Evolutionary conservation across 169 alveolate species (phyloP), one percentile per base, ranked within the genome.

Genomic region (Plasmodium sp.): DNA sequence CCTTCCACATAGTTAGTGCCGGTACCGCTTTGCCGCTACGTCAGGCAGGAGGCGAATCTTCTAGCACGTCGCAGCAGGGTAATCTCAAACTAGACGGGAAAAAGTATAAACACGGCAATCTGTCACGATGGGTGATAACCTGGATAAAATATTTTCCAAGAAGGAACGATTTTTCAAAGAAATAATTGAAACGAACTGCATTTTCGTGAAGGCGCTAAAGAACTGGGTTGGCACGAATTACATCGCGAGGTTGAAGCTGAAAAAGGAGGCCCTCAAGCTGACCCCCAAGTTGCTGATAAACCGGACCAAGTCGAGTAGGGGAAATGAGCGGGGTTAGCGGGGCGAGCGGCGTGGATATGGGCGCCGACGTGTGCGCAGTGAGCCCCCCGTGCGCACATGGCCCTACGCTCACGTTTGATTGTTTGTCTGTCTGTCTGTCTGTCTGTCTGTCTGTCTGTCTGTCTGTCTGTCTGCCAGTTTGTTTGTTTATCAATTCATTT

Each of bases 261-360:
- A 86, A 54, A 86, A 86, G 48, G 93, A 86, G 36, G 22, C 45
- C n/a, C 33, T 67, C 2, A 58, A 75, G 27, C 34, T 86, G 81
- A 86, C 93, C 1, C 93, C 93, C 22, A 86, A 86, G 67, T 86
- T 86, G 79, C 34, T 86, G 71, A 86, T 86, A 86, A 86, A 86
- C 45, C 80, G 81, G 51, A 79, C 86, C 0, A 84, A 79, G 34
- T 75, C 93, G 31, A 86, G 93, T 86, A 86, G 31, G 83, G 34
- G 51, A 84, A 84, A 67, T 71, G n/a, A 81, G 73, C 27, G 54
- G 27, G 7, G 48, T 3, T 5, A 18, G 34, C 2, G 33, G 54
- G 27, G 71, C 9, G 31, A 41, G 45, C 54, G 36, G 43, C 43
- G 77, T n/a, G 6, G 12, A 67, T 6, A 16, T 51, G 62, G 62